These are phyloP conservation scores for Zangia roseola DNA, from an alignment of 768 basidiomycete genomes.

Conservation along the genomic window DNA sequence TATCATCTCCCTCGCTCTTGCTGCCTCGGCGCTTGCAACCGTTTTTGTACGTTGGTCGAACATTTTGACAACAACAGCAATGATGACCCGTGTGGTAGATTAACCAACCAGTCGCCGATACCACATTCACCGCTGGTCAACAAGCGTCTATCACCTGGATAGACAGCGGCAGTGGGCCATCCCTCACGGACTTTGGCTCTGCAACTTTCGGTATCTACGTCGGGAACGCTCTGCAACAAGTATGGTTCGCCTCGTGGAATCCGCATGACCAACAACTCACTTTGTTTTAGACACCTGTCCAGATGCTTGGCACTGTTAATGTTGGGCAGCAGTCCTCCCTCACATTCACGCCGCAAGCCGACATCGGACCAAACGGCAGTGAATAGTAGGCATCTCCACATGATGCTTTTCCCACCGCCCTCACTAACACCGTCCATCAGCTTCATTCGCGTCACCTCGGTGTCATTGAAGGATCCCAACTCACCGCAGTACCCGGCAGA, in stretches of 20 bases:
- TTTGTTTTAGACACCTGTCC: conserved; percentile 50
- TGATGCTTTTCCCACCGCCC: no score
- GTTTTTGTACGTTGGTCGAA: conserved; percentile 49
- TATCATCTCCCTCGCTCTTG: conserved; percentile 49
- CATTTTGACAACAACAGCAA: not conserved
- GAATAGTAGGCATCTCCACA: conserved; percentile 48
- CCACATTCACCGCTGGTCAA: conserved; percentile 51
- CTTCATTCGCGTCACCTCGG: conserved; percentile 78
- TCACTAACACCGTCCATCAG: conserved; percentile 19
- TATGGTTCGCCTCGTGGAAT: conserved; percentile 22
- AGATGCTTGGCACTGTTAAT: conserved; percentile 48
- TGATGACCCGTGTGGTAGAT: conserved; percentile 39
- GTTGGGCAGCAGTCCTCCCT: conserved; percentile 47
- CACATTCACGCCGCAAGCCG: conserved; percentile 48
- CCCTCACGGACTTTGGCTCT: conserved; percentile 50
- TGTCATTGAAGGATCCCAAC: conserved; percentile 47
- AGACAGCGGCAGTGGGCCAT: conserved; percentile 50
- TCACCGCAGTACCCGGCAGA: conserved; percentile 55
- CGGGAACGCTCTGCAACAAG: conserved; percentile 64
- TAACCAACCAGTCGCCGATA: conserved; percentile 50
- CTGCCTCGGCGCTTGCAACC: conserved; percentile 52
- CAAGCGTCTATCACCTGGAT: conserved; percentile 54
- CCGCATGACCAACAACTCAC: not conserved
- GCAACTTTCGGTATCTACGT: conserved; percentile 57
- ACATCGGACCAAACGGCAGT: conserved; percentile 52